Evolutionary conservation across 1,139 yeast genomes (phyloP).

Genomic region (Pichia sp.): DNA sequence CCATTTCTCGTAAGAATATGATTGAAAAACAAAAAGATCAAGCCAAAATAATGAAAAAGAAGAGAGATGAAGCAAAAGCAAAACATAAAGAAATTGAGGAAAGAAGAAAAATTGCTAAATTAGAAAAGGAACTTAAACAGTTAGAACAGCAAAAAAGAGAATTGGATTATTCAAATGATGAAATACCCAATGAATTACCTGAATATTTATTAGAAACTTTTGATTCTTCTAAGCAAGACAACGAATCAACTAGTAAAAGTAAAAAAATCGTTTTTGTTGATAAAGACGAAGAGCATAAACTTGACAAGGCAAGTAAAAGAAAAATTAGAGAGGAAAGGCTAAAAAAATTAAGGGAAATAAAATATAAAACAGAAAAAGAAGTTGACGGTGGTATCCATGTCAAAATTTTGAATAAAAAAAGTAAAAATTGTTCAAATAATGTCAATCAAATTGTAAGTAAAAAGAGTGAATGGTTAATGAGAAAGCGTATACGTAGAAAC

Average conservation of each 20-base stretch:
- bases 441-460: constrained; percentile 34
- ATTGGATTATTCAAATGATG: constrained; percentile 24
- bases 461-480: constrained; percentile 54
- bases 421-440: neutral
- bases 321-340: constrained; percentile 36
- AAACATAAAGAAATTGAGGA: constrained; percentile 46
- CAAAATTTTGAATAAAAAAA: constrained; percentile 9
- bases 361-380: constrained; percentile 38
- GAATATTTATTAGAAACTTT: constrained; percentile 39
- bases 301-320: constrained; percentile 32
- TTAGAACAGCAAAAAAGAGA: constrained; percentile 34
- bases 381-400: constrained; percentile 45
- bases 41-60: constrained; percentile 31
- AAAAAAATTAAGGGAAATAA: constrained; percentile 35
- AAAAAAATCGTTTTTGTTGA: constrained; percentile 40
- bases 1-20: constrained; percentile 19
- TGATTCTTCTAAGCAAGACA: constrained; percentile 14
- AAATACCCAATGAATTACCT: constrained; percentile 46
- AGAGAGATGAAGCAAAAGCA: constrained; percentile 34
- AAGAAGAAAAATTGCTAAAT: constrained; percentile 29
- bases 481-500: constrained; percentile 40
- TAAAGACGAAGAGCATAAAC: constrained; percentile 25
- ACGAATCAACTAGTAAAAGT: constrained; percentile 13
- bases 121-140: constrained; percentile 37
- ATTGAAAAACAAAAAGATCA: constrained; percentile 35